Evolutionary conservation across 2,329 filamentous ascomycete genomes (phyloP), one percentile per base, ranked within the genome.

Genomic region (Fusarium sp.): DNA sequence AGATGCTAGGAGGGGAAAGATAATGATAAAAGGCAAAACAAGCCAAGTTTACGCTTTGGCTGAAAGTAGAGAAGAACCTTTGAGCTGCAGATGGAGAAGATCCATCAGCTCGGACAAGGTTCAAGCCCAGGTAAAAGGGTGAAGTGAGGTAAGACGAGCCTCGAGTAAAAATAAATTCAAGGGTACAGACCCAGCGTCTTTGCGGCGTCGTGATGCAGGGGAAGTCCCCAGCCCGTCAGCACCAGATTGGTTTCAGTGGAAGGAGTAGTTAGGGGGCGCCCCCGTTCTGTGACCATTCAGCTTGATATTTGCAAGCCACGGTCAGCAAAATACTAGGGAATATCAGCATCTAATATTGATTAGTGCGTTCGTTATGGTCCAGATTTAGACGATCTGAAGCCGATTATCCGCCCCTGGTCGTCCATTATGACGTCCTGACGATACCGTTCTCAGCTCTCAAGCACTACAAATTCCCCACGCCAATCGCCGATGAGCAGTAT

Each of bases 401-500:
- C 66, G 66, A 50, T 67, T 70, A 69, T 17, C 66, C 66, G 66
- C 45, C 24, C 34, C 53, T 63, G 39, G 52, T 51, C 42, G 26
- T 51, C 43, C 26, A 38, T 52, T 24, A 49, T 63, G 52, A 55
- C 52, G 58, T 67, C 54, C 39, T 34, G 13, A n/a, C 24, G 17
- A 31, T 22, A 18, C 49, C 52, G 38, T 28, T 63, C 34, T 34
- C 36, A 31, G 28, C 36, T 31, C 26, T 26, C 40, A 42, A 36
- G 20, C 52, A 39, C 36, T 33, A 22, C 28, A 34, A 36, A 51
- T 40, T 40, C 31, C 39, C 45, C 28, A 68, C 62, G 40, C 68
- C 68, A 71, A 71, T 71, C 63, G 68, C 38, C 28, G 40, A 71
- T 62, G 20, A 51, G 42, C 48, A 66, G 55, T 58, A 44, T 68